Percentiles rank a stretch among this genome's conserved stretches.
Conservation (phyloP, 2,329 filamentous ascomycete species). For the Fusarium foetens region DNA sequence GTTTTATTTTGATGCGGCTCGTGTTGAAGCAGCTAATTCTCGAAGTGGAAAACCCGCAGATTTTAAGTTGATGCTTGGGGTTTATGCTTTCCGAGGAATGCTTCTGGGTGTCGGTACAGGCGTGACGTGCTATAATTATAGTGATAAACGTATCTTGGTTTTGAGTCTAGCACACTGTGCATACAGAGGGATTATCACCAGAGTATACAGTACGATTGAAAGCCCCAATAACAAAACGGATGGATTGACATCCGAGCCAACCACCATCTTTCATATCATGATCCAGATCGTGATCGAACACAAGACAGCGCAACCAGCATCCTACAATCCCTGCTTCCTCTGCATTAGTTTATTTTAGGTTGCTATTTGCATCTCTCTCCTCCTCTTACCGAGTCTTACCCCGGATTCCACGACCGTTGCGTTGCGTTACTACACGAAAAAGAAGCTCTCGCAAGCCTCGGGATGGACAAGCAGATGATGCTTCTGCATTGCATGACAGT, state of each 20-base stretch:
- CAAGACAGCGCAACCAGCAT: slow-evolving; percentile 13
- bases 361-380: not conserved
- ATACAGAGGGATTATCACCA: not conserved
- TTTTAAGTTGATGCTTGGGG: slow-evolving; percentile 11
- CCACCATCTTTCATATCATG: slow-evolving; percentile 17
- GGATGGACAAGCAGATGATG: not conserved
- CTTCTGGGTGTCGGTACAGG: not conserved
- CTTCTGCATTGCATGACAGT: not conserved
- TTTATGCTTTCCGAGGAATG: not conserved
- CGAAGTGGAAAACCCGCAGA: slow-evolving; percentile 24
- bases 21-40: slow-evolving; percentile 27
- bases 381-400: slow-evolving; percentile 21
- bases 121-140: slow-evolving; percentile 1
- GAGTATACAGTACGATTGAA: slow-evolving; percentile 20
- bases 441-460: not conserved
- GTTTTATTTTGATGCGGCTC: slow-evolving; percentile 20
- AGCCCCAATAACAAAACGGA: slow-evolving; percentile 4
- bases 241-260: slow-evolving; percentile 30
- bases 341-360: slow-evolving; percentile 18
- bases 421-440: slow-evolving; percentile 7
- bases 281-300: slow-evolving; percentile 34
- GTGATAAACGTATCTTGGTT: not conserved
- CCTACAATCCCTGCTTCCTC: slow-evolving; percentile 32
- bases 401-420: slow-evolving; percentile 31
- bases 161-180: slow-evolving; percentile 24